Evolutionary conservation across 805 yeast species (phyloP).

Genomic region (Lipomyces mesembrius): DNA sequence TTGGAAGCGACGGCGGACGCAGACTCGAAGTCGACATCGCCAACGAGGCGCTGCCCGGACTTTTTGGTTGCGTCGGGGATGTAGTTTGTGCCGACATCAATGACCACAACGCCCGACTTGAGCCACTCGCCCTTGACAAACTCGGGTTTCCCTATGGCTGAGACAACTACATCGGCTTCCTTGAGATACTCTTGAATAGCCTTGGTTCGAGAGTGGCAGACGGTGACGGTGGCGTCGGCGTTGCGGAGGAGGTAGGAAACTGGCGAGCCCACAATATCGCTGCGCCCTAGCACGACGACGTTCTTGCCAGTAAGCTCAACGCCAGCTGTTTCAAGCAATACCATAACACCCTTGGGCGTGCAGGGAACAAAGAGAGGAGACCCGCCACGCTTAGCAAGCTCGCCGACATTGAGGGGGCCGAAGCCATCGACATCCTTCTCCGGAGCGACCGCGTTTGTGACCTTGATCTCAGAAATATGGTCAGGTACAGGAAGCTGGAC

Average conservation of each 20-base stretch:
- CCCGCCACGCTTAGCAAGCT: constrained; percentile 84
- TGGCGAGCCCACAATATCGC: constrained; percentile 96
- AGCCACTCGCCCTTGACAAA: constrained; percentile 87
- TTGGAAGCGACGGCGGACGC: constrained; percentile 66
- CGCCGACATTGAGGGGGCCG: constrained; percentile 86
- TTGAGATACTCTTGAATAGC: constrained; percentile 62
- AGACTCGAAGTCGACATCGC: constrained; percentile 85
- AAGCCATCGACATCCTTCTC: constrained; percentile 96
- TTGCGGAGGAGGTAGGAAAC: constrained; percentile 81
- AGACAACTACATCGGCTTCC: constrained; percentile 84
- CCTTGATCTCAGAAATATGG: constrained; percentile 73
- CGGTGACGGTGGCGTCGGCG: constrained; percentile 82
- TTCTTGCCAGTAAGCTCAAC: constrained; percentile 73
- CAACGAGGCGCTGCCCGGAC: constrained; percentile 84
- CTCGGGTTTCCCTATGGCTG: constrained; percentile 88
- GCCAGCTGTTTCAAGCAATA: constrained; percentile 70
- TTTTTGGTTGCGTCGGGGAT: constrained; percentile 73
- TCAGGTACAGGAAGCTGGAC: constrained; percentile 89
- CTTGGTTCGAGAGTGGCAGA: constrained; percentile 74
- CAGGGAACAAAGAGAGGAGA: constrained; percentile 84
- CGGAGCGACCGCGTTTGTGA: constrained; percentile 81
- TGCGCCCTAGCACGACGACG: constrained; percentile 92
- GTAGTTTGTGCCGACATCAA: constrained; percentile 95
- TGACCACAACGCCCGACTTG: constrained; percentile 80
- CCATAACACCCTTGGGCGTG: constrained; percentile 93